These are phyloP conservation scores for Citrus cavaleriei DNA, from an alignment of 345 rosid genomes.

Conservation along the genomic window DNA sequence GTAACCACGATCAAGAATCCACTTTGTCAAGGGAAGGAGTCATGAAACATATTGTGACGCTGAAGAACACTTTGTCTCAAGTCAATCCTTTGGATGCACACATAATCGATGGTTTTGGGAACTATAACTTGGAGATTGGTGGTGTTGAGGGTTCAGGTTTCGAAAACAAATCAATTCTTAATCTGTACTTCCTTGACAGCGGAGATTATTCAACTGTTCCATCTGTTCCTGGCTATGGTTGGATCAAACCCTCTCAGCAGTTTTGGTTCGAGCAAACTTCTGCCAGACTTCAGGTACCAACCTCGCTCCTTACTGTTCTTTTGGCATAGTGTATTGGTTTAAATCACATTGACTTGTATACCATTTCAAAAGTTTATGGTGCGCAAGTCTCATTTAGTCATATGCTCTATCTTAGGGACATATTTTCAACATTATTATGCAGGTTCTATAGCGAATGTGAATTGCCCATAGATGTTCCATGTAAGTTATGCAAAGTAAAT, in stretches of 20 bases:
- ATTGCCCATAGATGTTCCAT: background rate
- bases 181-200: slow-evolving; percentile 80
- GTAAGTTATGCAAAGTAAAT: background rate
- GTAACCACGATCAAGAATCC: slow-evolving; percentile 90
- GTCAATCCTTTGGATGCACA: slow-evolving; percentile 55
- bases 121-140: slow-evolving; percentile 72
- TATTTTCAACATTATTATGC: background rate
- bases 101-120: slow-evolving; percentile 83
- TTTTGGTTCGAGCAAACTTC: slow-evolving; percentile 86
- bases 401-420: background rate
- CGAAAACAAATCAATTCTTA: slow-evolving; percentile 75
- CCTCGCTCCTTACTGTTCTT: background rate
- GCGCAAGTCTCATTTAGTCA: background rate
- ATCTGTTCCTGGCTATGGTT: slow-evolving; percentile 60
- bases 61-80: slow-evolving; percentile 62
- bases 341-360: background rate
- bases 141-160: slow-evolving; percentile 68
- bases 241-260: slow-evolving; percentile 89
- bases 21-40: slow-evolving; percentile 72
- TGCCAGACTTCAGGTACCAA: slow-evolving; percentile 55
- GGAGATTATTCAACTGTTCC: slow-evolving; percentile 72
- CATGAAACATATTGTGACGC: slow-evolving; percentile 69
- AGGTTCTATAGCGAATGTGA: background rate
- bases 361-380: background rate
- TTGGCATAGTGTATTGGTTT: background rate